Conservation (phyloP, 2,329 filamentous ascomycete species). For the Arthroderma sp. region DNA sequence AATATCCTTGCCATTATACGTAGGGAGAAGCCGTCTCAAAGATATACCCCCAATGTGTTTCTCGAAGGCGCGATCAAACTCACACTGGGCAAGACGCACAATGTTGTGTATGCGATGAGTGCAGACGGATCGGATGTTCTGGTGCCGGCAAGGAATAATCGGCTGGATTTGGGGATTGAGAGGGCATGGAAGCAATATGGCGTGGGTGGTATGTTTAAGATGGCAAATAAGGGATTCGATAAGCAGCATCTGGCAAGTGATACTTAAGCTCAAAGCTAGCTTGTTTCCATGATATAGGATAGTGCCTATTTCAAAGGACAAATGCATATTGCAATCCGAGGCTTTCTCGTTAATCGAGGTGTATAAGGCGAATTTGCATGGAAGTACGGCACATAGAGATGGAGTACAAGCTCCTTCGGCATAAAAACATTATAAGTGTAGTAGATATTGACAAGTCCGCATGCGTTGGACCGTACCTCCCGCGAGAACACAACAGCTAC, state of each 20-base stretch:
- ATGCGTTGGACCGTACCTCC: no score
- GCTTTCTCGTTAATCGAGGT: no score
- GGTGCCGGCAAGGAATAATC: background rate
- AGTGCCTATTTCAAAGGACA: no score
- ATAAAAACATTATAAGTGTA: no score
- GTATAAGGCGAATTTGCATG: no score
- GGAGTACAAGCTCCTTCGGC: no score
- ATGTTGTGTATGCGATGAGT: background rate
- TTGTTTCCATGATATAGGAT: no score
- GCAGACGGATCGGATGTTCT: background rate
- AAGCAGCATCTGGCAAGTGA: background rate
- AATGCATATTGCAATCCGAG: no score
- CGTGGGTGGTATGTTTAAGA: background rate
- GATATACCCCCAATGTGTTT: background rate
- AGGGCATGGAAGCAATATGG: background rate
- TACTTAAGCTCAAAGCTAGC: background rate
- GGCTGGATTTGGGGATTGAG: background rate
- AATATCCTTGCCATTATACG: slow-evolving; percentile 33
- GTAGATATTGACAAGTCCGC: no score
- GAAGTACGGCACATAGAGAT: no score
- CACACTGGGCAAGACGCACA: slow-evolving; percentile 5
- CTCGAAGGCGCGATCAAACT: slow-evolving; percentile 9
- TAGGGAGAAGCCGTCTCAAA: background rate
- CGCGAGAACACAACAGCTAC: no score
- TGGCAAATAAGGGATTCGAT: background rate